Evolutionary conservation across 352 stramenopile genomes (phyloP).

Genomic region (Pythium rishiriense): DNA sequence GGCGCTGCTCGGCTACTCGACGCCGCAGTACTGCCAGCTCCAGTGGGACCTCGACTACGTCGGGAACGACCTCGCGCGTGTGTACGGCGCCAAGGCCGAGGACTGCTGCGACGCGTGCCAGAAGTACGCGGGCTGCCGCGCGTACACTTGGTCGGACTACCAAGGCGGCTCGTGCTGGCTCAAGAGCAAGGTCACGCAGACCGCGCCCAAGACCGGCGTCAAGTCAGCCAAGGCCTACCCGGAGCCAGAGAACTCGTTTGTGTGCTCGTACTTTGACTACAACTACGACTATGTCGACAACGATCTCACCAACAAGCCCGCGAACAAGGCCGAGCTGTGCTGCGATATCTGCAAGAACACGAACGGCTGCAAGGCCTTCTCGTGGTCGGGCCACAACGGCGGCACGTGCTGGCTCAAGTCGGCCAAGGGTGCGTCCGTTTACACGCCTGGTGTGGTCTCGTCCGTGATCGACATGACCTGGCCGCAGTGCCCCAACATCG

Average conservation of each 20-base stretch:
- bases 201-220: constrained; percentile 9
- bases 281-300: neutral
- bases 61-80: constrained; percentile 12
- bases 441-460: constrained; percentile 4
- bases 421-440: constrained; percentile 1
- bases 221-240: constrained; percentile 16
- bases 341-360: constrained; percentile 37
- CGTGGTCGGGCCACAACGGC: constrained; percentile 39
- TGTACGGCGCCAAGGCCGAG: neutral
- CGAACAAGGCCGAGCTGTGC: constrained; percentile 8
- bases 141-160: constrained; percentile 57
- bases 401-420: constrained; percentile 37
- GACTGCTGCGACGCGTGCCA: constrained; percentile 40
- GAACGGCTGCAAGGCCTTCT: constrained; percentile 39
- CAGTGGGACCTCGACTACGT: constrained; percentile 11
- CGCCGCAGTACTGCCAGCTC: neutral
- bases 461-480: neutral
- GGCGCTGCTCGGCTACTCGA: neutral
- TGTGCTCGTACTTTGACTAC: neutral
- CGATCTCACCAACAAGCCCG: constrained; percentile 11
- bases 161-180: constrained; percentile 48
- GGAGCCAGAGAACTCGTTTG: neutral
- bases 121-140: constrained; percentile 37
- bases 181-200: constrained; percentile 22
- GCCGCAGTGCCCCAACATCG: neutral